Conservation (phyloP, 2,329 filamentous ascomycete species). For the Aspergillus chevalieri region DNA sequence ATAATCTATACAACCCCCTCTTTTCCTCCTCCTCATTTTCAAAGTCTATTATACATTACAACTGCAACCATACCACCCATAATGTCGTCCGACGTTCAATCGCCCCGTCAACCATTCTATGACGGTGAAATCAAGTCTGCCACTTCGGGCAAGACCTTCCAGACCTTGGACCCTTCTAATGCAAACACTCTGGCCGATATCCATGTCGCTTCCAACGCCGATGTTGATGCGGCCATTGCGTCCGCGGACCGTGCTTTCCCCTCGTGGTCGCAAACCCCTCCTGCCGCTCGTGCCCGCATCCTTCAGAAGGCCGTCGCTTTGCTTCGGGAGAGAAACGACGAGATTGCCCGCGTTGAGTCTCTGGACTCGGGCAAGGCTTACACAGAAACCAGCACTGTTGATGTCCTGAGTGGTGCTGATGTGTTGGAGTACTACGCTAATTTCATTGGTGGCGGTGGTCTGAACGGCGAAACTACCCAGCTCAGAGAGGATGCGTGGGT, state of each 20-base stretch:
- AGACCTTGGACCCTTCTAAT: slow-evolving; percentile 68
- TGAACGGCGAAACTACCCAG: slow-evolving; percentile 73
- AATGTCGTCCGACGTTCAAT: slow-evolving; percentile 35
- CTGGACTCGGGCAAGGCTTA: slow-evolving; percentile 81
- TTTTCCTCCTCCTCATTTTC: slow-evolving; percentile 15
- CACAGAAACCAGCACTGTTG: slow-evolving; percentile 76
- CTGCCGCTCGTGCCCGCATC: slow-evolving; percentile 69
- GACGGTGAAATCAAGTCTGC: slow-evolving; percentile 62
- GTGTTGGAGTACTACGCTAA: slow-evolving; percentile 83
- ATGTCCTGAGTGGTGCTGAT: slow-evolving; percentile 76
- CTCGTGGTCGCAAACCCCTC: slow-evolving; percentile 68
- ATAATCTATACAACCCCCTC: not conserved
- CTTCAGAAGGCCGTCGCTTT: slow-evolving; percentile 69
- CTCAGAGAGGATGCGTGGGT: slow-evolving; percentile 72
- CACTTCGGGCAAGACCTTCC: slow-evolving; percentile 57
- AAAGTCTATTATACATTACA: not conserved
- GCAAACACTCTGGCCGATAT: slow-evolving; percentile 64
- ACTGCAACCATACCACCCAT: slow-evolving; percentile 1
- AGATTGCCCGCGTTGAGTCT: slow-evolving; percentile 72
- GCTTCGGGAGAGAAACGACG: slow-evolving; percentile 70
- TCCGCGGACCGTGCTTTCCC: slow-evolving; percentile 68
- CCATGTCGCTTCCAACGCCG: slow-evolving; percentile 59
- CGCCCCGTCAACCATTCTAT: slow-evolving; percentile 65
- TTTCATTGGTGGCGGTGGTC: slow-evolving; percentile 66
- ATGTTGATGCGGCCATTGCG: slow-evolving; percentile 66